Evolutionary conservation across 768 basidiomycete species (phyloP).

Genomic region (Trametopsis cervina): DNA sequence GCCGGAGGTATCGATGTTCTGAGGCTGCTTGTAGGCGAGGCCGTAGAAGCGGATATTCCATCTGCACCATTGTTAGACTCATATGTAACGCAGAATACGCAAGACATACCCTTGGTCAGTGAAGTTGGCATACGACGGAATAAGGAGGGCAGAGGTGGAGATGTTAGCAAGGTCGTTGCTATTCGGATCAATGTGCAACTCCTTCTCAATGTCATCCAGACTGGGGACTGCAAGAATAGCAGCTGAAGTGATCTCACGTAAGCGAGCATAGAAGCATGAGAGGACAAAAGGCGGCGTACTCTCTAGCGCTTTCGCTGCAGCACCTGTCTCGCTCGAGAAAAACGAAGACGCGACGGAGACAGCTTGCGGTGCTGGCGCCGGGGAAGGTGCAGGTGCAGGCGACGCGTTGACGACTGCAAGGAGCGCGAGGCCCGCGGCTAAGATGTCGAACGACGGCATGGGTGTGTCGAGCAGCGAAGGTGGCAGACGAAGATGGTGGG

Average conservation of each 20-base stretch:
- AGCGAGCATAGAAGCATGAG: neutral
- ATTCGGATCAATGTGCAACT: slow-evolving; percentile 8
- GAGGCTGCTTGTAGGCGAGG: slow-evolving; percentile 17
- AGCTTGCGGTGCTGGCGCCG: slow-evolving; percentile 5
- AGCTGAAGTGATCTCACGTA: neutral
- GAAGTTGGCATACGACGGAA: slow-evolving; percentile 18
- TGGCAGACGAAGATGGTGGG: no score
- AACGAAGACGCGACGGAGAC: neutral
- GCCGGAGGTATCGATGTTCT: slow-evolving; percentile 15
- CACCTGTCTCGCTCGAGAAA: slow-evolving; percentile 8
- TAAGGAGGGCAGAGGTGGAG: slow-evolving; percentile 16
- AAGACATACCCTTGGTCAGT: slow-evolving; percentile 10
- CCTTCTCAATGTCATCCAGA: slow-evolving; percentile 19
- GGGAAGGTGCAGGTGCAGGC: slow-evolving; percentile 3
- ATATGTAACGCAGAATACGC: no score
- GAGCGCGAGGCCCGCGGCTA: no score
- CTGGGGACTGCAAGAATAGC: slow-evolving; percentile 17
- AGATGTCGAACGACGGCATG: no score
- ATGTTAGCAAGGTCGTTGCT: slow-evolving; percentile 15
- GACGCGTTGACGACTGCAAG: neutral
- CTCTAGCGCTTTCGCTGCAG: slow-evolving; percentile 7
- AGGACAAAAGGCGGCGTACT: slow-evolving; percentile 3
- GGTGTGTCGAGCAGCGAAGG: no score
- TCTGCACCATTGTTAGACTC: slow-evolving; percentile 1
- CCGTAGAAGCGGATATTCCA: slow-evolving; percentile 23